phyloP scores from a whole-genome alignment of 2,329 filamentous ascomycete genomes.

The Dissoconium aciculare region DNA sequence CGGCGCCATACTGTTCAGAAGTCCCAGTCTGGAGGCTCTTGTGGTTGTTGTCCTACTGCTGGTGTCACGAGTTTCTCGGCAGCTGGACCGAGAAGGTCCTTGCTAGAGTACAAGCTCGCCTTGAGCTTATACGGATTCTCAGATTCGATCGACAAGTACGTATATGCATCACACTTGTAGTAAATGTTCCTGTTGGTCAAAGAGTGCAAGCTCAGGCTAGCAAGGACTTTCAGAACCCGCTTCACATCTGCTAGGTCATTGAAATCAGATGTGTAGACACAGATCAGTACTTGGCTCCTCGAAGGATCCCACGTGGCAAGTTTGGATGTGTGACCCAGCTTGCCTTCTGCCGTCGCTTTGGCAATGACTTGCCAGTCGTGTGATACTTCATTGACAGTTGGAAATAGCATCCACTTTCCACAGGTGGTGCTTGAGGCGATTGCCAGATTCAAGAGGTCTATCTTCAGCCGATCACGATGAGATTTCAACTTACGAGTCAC shows the following conservation, averaged over 20 bases:
- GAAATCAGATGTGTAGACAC: constrained; percentile 67
- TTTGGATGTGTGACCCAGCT: constrained; percentile 60
- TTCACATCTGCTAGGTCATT: constrained; percentile 51
- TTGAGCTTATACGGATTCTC: constrained; percentile 28
- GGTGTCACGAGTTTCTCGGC: no score
- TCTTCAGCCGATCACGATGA: constrained; percentile 31
- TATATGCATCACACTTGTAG: constrained; percentile 58
- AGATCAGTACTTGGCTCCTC: constrained; percentile 41
- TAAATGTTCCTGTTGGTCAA: constrained; percentile 42
- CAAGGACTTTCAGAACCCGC: constrained; percentile 48
- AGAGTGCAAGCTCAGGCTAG: constrained; percentile 43
- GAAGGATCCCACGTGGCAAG: constrained; percentile 42
- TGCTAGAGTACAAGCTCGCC: constrained; percentile 31
- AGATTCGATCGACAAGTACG: constrained; percentile 28
- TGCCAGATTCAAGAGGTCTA: constrained; percentile 47
- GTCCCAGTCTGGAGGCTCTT: no score
- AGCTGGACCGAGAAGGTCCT: constrained; percentile 21
- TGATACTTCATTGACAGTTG: constrained; percentile 39
- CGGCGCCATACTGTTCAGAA: no score
- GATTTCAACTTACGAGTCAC: constrained; percentile 28
- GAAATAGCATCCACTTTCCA: constrained; percentile 75
- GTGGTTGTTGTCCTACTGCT: no score
- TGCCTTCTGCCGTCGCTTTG: constrained; percentile 49
- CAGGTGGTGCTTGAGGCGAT: constrained; percentile 41
- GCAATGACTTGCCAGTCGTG: constrained; percentile 52